phyloP scores from a whole-genome alignment of 805 yeast species.

The Saturnispora gosingensis region DNA sequence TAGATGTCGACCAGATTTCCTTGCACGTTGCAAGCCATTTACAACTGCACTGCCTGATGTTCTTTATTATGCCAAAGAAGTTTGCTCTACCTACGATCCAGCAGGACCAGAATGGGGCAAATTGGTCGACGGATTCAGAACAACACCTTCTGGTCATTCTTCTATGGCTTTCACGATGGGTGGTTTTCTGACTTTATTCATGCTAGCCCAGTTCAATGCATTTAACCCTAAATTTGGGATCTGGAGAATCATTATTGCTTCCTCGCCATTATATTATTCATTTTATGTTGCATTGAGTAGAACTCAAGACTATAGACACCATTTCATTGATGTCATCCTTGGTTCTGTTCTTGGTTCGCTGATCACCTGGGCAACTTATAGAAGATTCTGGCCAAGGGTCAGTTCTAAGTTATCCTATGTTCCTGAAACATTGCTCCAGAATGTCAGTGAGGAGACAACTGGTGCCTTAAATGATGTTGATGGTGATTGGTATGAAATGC shows the following conservation, averaged over 20 bases:
- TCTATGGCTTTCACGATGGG: conserved; percentile 62
- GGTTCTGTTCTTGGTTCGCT: conserved; percentile 62
- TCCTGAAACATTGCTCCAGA: conserved; percentile 22
- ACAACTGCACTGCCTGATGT: conserved; percentile 45
- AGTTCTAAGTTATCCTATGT: conserved; percentile 29
- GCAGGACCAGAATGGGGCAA: conserved; percentile 12
- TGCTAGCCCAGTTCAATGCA: conserved; percentile 50
- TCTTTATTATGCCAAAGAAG: conserved; percentile 52
- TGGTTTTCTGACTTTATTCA: conserved; percentile 54
- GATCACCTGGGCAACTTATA: conserved; percentile 51
- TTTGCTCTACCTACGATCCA: conserved; percentile 46
- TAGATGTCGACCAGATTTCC: conserved; percentile 84
- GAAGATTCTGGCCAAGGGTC: conserved; percentile 41
- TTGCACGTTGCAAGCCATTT: conserved; percentile 73
- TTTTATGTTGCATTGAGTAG: conserved; percentile 72
- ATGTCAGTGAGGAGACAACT: neutral
- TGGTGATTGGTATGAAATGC: conserved; percentile 8
- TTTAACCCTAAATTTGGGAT: conserved; percentile 38
- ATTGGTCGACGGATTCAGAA: conserved; percentile 64
- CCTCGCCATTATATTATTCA: conserved; percentile 60
- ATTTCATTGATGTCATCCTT: conserved; percentile 70
- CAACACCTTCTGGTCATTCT: conserved; percentile 80
- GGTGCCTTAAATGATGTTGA: conserved; percentile 3
- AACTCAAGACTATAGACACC: conserved; percentile 90
- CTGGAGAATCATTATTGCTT: conserved; percentile 50